phyloP scores from a whole-genome alignment of 108 stramenopile genomes.

The Cyclotella distinguenda region DNA sequence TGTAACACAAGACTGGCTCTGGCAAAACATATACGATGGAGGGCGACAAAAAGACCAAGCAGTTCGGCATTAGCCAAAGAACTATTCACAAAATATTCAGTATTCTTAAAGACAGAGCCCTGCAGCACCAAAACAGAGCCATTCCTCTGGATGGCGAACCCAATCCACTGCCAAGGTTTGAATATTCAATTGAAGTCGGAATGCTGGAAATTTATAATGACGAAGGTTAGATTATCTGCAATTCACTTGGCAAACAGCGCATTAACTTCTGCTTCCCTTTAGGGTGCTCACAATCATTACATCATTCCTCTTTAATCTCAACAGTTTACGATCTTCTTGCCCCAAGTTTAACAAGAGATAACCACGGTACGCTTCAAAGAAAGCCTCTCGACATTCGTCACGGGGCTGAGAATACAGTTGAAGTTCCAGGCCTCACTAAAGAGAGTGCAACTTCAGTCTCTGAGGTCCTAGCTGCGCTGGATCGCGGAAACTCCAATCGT shows the following conservation, averaged over 20 bases:
- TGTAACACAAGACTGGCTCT: conserved; percentile 53
- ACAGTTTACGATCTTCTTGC: conserved; percentile 78
- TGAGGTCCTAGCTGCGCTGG: conserved; percentile 82
- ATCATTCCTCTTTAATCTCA: neutral
- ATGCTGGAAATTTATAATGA: conserved; percentile 93
- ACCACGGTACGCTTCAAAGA: conserved; percentile 49
- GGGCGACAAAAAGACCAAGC: conserved; percentile 61
- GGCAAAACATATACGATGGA: conserved; percentile 94
- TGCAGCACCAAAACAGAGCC: conserved; percentile 53
- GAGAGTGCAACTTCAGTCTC: conserved; percentile 75
- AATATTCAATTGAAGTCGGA: conserved; percentile 58
- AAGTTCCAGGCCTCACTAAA: conserved; percentile 93
- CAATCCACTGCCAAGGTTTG: conserved; percentile 41
- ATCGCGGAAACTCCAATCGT: conserved; percentile 89
- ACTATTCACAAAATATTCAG: conserved; percentile 89
- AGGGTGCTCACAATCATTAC: too few relatives aligned
- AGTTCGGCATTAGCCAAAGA: conserved; percentile 84
- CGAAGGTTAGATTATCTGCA: conserved; percentile 43
- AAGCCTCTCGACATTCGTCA: conserved; percentile 75
- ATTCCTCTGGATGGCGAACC: conserved; percentile 28
- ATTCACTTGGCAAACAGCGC: neutral
- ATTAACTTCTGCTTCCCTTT: neutral
- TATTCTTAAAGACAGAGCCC: conserved; percentile 66
- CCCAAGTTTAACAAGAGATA: conserved; percentile 22
- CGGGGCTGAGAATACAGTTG: conserved; percentile 73